Evolutionary conservation across 108 stramenopile species (phyloP).

Genomic region (Schizochytrium sp.): DNA sequence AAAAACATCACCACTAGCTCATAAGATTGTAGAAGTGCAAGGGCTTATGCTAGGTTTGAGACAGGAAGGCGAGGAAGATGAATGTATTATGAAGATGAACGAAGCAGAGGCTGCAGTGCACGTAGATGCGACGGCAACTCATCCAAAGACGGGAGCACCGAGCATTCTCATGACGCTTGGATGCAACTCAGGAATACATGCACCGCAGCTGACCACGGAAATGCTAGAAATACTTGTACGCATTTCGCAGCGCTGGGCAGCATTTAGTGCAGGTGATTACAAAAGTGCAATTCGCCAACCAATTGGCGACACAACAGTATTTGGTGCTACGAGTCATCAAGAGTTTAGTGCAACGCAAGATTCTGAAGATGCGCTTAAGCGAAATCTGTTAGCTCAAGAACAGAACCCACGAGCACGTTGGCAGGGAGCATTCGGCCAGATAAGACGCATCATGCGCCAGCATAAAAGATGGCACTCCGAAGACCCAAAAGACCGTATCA

Average conservation of each 20-base stretch:
- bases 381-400: no score
- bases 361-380: no score
- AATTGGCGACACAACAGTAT: neutral
- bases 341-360: no score
- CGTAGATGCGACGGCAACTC: neutral
- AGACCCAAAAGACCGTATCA: neutral
- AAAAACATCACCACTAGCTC: neutral
- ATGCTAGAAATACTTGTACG: conserved; percentile 3
- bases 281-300: neutral
- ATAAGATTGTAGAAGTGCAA: neutral
- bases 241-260: neutral
- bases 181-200: neutral
- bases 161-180: neutral
- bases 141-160: neutral
- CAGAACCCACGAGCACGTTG: neutral
- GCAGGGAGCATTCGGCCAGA: neutral
- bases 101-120: neutral
- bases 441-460: neutral
- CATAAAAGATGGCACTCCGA: neutral
- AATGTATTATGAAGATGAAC: neutral
- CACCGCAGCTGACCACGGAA: conserved; percentile 11
- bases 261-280: neutral
- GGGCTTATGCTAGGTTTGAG: neutral
- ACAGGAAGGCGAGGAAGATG: neutral
- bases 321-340: no score